Conservation (phyloP, 345 rosid genomes). For the Aurinia saxatilis region DNA sequence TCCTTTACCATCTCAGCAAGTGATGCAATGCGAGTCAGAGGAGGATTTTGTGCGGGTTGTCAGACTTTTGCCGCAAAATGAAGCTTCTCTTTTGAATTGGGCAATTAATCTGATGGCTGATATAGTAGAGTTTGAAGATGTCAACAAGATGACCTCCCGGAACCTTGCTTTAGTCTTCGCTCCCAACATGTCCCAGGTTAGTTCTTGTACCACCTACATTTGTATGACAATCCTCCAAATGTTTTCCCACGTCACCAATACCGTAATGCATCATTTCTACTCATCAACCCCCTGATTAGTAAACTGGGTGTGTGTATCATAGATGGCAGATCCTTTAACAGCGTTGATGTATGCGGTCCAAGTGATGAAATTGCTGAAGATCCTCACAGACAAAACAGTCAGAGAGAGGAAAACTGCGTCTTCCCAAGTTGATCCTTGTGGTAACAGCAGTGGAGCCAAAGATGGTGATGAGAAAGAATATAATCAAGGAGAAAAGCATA, state of each 20-base stretch:
- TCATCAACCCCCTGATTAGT: not conserved
- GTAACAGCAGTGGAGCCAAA: conserved; percentile 26
- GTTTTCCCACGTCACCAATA: no score
- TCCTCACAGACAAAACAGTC: conserved; percentile 47
- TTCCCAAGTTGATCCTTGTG: conserved; percentile 35
- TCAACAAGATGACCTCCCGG: conserved; percentile 91
- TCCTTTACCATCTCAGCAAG: conserved; percentile 66
- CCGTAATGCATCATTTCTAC: not conserved
- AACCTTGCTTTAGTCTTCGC: conserved; percentile 89
- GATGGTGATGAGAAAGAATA: conserved; percentile 4
- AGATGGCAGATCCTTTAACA: conserved; percentile 92
- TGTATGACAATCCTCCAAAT: not conserved
- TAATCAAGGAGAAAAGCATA: not conserved
- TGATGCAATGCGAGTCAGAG: conserved; percentile 75
- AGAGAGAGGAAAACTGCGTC: conserved; percentile 42
- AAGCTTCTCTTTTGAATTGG: conserved; percentile 78
- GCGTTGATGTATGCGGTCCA: conserved; percentile 89
- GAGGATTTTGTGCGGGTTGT: conserved; percentile 71
- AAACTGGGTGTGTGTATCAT: conserved; percentile 14
- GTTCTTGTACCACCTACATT: not conserved
- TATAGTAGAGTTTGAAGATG: conserved; percentile 55
- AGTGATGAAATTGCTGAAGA: conserved; percentile 89
- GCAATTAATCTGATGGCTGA: conserved; percentile 86
- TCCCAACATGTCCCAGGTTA: conserved; percentile 90
- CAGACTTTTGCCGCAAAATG: conserved; percentile 67